Evolutionary conservation across 192 early-diverging fungal species (phyloP).

Genomic region (Globomyces pollinis-pini): DNA sequence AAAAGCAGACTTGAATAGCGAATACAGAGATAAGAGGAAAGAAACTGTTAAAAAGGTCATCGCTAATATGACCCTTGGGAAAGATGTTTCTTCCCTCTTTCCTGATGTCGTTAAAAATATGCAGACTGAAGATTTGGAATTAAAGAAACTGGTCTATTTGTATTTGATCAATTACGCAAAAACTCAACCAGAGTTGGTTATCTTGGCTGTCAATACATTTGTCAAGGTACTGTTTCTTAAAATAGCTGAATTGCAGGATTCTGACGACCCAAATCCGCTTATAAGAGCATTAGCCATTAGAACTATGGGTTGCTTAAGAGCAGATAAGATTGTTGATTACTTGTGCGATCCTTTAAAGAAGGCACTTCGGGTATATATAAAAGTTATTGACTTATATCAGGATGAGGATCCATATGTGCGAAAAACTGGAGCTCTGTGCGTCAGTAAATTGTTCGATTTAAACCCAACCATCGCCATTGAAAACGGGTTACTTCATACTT

Average conservation of each 20-base stretch:
- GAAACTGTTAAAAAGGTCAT: conserved; percentile 98
- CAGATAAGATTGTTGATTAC: conserved; percentile 91
- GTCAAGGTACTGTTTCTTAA: conserved; percentile 69
- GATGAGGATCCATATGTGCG: conserved; percentile 96
- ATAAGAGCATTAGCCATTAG: conserved; percentile 93
- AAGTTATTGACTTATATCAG: conserved; percentile 20
- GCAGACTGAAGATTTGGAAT: conserved; percentile 96
- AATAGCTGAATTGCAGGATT: conserved; percentile 56
- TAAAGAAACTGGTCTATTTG: conserved; percentile 97
- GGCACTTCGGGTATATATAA: conserved; percentile 65
- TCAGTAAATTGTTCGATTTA: conserved; percentile 92
- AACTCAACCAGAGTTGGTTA: conserved; percentile 92
- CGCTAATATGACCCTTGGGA: conserved; percentile 99
- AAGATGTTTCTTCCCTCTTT: conserved; percentile 92
- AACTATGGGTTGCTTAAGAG: conserved; percentile 96
- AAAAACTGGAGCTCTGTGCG: conserved; percentile 93
- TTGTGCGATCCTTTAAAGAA: conserved; percentile 86
- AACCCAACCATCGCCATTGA: conserved; percentile 79
- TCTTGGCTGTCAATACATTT: conserved; percentile 94
- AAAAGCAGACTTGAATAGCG: conserved; percentile 92
- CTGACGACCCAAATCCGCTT: conserved; percentile 88
- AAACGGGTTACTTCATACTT: conserved; percentile 78
- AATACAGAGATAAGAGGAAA: conserved; percentile 91
- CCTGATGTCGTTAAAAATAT: conserved; percentile 98
- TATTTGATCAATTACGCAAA: conserved; percentile 98